These are phyloP conservation scores for Aspergillus wentii DNA, from an alignment of 495 filamentous ascomycete species.

Conservation along the genomic window DNA sequence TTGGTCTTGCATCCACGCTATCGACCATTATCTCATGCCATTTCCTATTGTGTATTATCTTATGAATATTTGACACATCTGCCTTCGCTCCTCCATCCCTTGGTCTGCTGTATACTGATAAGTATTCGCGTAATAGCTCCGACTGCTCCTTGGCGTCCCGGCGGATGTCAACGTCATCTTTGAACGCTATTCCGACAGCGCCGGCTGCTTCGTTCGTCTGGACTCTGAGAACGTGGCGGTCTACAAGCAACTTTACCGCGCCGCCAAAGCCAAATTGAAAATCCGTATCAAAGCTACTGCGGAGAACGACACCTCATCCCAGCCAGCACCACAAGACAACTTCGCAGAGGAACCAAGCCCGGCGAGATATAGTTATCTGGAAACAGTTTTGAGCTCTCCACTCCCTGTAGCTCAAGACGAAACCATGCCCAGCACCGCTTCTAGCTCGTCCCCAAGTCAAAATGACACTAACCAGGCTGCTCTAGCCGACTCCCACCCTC, in stretches of 20 bases:
- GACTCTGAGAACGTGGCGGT: conserved; percentile 72
- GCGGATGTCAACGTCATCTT: conserved; percentile 63
- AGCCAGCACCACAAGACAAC: conserved; percentile 4
- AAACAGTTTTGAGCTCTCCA: conserved; percentile 37
- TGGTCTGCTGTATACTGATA: too few species aligned
- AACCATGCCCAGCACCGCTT: conserved; percentile 5
- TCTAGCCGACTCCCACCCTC: conserved; percentile 12
- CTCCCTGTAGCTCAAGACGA: conserved; percentile 16
- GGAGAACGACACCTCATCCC: conserved; percentile 10
- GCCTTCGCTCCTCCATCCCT: too few species aligned
- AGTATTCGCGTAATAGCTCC: conserved; percentile 58
- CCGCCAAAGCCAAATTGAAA: conserved; percentile 98
- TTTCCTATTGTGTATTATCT: too few species aligned
- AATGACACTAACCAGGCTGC: too few species aligned
- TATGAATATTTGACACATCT: too few species aligned
- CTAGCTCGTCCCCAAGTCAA: conserved; percentile 4
- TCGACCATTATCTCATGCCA: too few species aligned
- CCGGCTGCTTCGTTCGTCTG: conserved; percentile 70
- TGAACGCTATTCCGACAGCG: conserved; percentile 96
- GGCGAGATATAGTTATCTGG: conserved; percentile 35
- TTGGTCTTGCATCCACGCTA: too few species aligned
- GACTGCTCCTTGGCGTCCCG: conserved; percentile 66
- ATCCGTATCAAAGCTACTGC: conserved; percentile 76
- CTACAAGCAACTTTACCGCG: conserved; percentile 95
- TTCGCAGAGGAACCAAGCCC: conserved; percentile 9